Percentiles rank a stretch among this genome's conserved stretches.
Conservation (phyloP, 2,329 filamentous ascomycete species). For the Aureobasidium sp. region DNA sequence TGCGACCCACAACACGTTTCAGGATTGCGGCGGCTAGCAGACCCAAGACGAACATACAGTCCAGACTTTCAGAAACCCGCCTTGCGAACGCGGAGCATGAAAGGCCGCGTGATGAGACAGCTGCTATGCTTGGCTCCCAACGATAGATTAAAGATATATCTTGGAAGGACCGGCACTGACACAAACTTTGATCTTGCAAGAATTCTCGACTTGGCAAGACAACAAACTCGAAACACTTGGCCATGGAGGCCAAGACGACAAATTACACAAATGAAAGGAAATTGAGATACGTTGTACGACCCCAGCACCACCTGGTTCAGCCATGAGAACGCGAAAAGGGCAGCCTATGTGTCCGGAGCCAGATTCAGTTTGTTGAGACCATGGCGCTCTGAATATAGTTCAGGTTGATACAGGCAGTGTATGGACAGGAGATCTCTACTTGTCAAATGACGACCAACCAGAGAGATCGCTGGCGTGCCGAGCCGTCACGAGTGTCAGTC, state of each 20-base stretch:
- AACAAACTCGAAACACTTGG: constrained; percentile 10
- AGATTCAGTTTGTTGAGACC: neutral
- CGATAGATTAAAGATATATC: neutral
- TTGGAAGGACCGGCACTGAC: neutral
- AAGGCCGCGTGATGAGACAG: neutral
- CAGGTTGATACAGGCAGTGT: neutral
- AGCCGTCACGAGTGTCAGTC: constrained; percentile 1
- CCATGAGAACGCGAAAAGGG: neutral
- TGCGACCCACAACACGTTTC: constrained; percentile 3
- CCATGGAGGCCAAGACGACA: neutral
- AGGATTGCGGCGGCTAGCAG: constrained; percentile 4
- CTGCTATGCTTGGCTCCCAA: neutral
- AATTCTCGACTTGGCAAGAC: neutral
- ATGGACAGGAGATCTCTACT: neutral
- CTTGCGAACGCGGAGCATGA: neutral
- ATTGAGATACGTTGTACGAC: neutral
- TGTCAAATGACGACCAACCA: neutral
- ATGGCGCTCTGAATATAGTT: neutral
- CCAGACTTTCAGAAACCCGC: neutral
- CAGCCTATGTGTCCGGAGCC: neutral
- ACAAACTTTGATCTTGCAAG: neutral
- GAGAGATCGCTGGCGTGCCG: neutral
- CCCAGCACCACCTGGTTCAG: neutral
- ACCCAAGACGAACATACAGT: neutral
- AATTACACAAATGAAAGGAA: neutral